Evolutionary conservation across 2,329 filamentous ascomycete genomes (phyloP).

Genomic region (Magnaporthiopsis poae): DNA sequence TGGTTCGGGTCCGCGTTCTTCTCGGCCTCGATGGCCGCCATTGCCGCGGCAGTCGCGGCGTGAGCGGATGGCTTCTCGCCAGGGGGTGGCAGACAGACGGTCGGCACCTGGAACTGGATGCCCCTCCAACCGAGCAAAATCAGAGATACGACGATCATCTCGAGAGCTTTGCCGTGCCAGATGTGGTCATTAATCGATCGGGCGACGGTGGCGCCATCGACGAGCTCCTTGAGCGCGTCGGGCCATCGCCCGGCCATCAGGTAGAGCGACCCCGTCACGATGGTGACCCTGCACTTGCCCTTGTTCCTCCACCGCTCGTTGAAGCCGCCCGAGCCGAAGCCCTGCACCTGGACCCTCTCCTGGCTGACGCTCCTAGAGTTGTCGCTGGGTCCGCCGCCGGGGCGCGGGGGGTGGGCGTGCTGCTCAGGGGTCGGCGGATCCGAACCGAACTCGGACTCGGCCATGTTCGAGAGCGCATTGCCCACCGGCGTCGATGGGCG

Average conservation of each 20-base stretch:
- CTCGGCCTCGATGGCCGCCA: constrained; percentile 26
- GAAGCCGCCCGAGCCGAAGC: constrained; percentile 61
- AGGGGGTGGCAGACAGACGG: constrained; percentile 41
- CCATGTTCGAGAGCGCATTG: constrained; percentile 38
- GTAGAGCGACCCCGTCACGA: constrained; percentile 76
- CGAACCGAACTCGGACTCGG: constrained; percentile 21
- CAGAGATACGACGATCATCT: constrained; percentile 74
- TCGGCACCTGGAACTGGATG: constrained; percentile 69
- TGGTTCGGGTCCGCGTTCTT: constrained; percentile 35
- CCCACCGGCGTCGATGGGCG: constrained; percentile 38
- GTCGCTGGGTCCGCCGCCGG: constrained; percentile 27
- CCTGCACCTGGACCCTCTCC: constrained; percentile 54
- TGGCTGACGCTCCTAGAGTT: constrained; percentile 40
- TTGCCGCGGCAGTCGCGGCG: constrained; percentile 9
- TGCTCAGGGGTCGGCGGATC: constrained; percentile 5
- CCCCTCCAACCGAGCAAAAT: constrained; percentile 76
- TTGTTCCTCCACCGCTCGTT: constrained; percentile 71
- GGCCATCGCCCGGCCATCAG: constrained; percentile 83
- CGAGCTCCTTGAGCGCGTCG: constrained; percentile 74
- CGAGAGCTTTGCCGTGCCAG: constrained; percentile 95
- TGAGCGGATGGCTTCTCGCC: constrained; percentile 30
- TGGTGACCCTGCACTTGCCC: constrained; percentile 66
- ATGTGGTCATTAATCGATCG: constrained; percentile 78
- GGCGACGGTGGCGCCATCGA: constrained; percentile 68
- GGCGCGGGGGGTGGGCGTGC: constrained; percentile 18